Conservation (phyloP, 371 early-diverging fungal genomes). For the Mortierella sp. region DNA sequence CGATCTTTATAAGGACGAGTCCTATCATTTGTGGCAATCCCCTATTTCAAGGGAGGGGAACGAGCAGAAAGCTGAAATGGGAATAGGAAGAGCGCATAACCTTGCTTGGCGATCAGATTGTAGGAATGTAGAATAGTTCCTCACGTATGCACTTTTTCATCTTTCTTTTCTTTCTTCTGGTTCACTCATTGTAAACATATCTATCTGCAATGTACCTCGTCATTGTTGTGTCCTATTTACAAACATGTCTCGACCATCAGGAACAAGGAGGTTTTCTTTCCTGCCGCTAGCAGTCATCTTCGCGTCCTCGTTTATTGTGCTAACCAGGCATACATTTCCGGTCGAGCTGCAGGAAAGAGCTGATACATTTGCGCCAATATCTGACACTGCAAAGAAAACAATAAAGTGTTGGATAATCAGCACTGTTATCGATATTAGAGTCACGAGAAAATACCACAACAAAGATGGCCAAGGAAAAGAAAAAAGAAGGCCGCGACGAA, state of each 20-base stretch:
- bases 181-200: not conserved
- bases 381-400: not conserved
- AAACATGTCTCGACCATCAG: not conserved
- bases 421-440: not conserved
- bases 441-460: not conserved
- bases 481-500: constrained; percentile 19
- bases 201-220: too few species aligned
- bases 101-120: not conserved
- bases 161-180: not conserved
- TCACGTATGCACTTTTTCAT: not conserved
- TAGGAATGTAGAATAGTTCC: not conserved
- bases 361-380: not conserved
- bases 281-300: constrained; percentile 9
- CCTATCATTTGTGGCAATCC: not conserved
- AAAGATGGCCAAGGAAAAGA: constrained; percentile 5
- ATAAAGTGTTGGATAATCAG: not conserved
- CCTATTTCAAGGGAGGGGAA: not conserved
- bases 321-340: constrained; percentile 7
- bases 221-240: not conserved
- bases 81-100: not conserved
- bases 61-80: not conserved
- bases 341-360: not conserved
- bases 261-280: not conserved
- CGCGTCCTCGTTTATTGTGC: not conserved
- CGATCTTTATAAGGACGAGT: too few species aligned